Conservation (phyloP, 371 early-diverging fungal genomes). For the Mortierella sp. region DNA sequence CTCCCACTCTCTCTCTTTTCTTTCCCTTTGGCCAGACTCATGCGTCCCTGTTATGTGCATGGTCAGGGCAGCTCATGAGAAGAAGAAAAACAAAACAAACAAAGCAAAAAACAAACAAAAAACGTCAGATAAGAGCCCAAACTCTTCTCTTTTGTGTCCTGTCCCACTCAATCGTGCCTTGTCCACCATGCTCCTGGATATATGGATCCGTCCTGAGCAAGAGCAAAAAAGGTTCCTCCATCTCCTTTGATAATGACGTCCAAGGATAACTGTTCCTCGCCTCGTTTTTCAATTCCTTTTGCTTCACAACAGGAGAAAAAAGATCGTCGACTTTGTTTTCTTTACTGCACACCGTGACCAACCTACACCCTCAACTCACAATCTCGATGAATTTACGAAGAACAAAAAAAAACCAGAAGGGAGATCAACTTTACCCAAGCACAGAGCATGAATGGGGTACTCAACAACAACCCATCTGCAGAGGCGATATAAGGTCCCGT, state of each 20-base stretch:
- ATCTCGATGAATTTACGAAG: not conserved
- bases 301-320: not conserved
- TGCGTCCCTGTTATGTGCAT: not conserved
- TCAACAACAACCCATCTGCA: constrained; percentile 35
- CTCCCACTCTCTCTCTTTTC: not conserved
- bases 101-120: not conserved
- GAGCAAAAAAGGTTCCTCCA: not conserved
- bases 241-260: too few relatives aligned
- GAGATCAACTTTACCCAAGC: constrained; percentile 23
- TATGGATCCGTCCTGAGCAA: not conserved
- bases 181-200: not conserved
- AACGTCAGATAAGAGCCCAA: constrained; percentile 10
- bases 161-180: not conserved
- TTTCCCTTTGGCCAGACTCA: not conserved
- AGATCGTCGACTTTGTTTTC: not conserved
- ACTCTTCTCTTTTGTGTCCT: not conserved
- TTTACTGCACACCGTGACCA: not conserved
- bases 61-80: constrained; percentile 2
- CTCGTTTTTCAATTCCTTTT: not conserved
- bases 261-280: too few relatives aligned
- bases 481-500: constrained; percentile 32
- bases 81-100: not conserved
- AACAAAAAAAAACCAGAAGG: not conserved
- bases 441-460: constrained; percentile 18
- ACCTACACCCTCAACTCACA: not conserved